Evolutionary conservation across 2,329 filamentous ascomycete genomes (phyloP), one percentile per base, ranked within the genome.

Genomic region (Septoria petroselini): DNA sequence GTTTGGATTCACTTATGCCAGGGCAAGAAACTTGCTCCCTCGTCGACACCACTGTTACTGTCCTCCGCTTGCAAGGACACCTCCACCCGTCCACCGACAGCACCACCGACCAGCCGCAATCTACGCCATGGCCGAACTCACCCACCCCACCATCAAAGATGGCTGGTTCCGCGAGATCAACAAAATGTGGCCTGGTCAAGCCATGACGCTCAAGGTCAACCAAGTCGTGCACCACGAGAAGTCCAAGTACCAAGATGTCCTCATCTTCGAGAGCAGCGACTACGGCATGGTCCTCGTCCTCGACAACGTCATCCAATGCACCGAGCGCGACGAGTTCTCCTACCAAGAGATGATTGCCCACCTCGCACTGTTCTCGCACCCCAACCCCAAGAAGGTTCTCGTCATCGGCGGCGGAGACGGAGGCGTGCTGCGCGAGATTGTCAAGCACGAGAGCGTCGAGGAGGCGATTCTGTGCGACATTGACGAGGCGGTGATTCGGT

Each of bases 151-250:
- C 68, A 88, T 88, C 77, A 80, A 87, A 75, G 93, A 97, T 95
- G 93, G 91, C 77, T 98, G 93, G 93, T 98, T 98, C 86, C 88
- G 90, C 73, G 93, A 98, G 78, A 91, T 95, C 76, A 95, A 88
- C 64, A 79, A 93, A 70, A 97, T 98, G 91, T 98, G 93, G 93
- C 91, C 93, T 57, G 89, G 93, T 71, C 93, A 97, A 79, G 93
- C 93, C 71, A 97, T 97, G 91, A 96, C 88, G 63, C 85, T 95
- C 70, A 90, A 88, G 75, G 93, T 98, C 74, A 91, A 98, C 73
- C 88, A 96, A 79, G 85, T 98, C 68, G 80, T 98, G 58, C 91
- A 96, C 81, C 91, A 97, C 79, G 93, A 98, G 79, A 97, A 96
- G 83, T 93, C 87, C 80, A 79, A 95, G 79, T 98, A 96, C 79